Base-by-base conservation (phyloP, 2,329 filamentous ascomycete genomes). In the Fusarium compactum region DNA sequence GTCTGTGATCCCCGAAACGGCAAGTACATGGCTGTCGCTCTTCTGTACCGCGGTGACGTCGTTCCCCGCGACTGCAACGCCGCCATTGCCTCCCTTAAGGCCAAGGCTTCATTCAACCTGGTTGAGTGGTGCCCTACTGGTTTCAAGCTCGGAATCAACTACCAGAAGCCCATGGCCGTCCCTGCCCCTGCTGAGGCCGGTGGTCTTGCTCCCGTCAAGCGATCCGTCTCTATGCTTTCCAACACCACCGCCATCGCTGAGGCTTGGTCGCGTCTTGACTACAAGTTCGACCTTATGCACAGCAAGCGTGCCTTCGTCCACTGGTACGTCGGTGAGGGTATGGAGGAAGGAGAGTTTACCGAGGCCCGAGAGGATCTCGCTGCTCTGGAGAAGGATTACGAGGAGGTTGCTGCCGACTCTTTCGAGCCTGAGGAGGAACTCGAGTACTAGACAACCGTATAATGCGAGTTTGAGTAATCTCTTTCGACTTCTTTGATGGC, bases 321-420 rank as follows among this genome's bases (percentile, higher is more conserved):
- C 83, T 92, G 90, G 90, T 92, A 92, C 74, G 93, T 96, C 57
- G 93, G 93, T 72, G 93, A 96, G 84, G 93, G 93, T 83, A 96
- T 96, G 93, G 93, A 96, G 85, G 93, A 96, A 81, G 93, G 93
- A 76, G 93, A 96, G 82, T 96, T 96, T 85, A 92, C 90, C 69
- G 93, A 96, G 82, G 93, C 93, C 67, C 91, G 93, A 74, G 93
- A 96, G 84, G 93, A 96, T 80, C 85, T 96, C 66, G 93, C 93
- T 69, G 93, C 93, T 50, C 85, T 96, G 34, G 93, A 95, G 86
- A 93, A 91, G 85, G 92, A 95, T 77, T 95, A 95, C 79, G 92
- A 94, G 82, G 92, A 95, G 86, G 92, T 95, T 74, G 92, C 92
- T 66, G 88, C 85, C 79, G 92, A 95, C 81, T 92, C 91, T 72